Percentiles rank a stretch among this genome's conserved stretches.
Conservation (phyloP, 2,329 filamentous ascomycete species). For the Monosporascus sp. region DNA sequence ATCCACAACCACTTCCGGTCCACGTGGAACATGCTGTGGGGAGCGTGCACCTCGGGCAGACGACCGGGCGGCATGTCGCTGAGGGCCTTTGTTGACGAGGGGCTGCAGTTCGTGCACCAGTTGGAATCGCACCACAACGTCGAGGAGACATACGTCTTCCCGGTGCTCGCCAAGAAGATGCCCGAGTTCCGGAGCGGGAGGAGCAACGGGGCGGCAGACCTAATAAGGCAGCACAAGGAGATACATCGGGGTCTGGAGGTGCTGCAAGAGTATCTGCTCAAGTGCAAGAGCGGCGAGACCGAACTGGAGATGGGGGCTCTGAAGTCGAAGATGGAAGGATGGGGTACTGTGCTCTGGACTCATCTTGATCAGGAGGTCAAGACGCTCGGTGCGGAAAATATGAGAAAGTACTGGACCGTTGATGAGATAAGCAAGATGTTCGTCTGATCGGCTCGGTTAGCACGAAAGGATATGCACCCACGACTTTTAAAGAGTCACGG, state of each 20-base stretch:
- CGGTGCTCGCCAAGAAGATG: conserved; percentile 71
- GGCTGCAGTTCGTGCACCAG: conserved; percentile 64
- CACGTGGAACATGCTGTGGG: conserved; percentile 68
- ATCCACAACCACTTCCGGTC: conserved; percentile 77
- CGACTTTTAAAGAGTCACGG: no score
- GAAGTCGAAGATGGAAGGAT: conserved; percentile 68
- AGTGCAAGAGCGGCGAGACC: conserved; percentile 58
- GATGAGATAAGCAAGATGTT: conserved; percentile 69
- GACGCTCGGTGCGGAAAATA: conserved; percentile 77
- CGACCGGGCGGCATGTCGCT: conserved; percentile 62
- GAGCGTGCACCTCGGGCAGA: conserved; percentile 53
- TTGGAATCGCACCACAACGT: conserved; percentile 77
- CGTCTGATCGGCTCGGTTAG: conserved; percentile 44
- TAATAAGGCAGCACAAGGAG: conserved; percentile 69
- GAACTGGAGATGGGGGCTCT: conserved; percentile 55
- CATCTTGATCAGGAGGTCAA: conserved; percentile 83
- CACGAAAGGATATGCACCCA: not conserved
- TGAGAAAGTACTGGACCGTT: conserved; percentile 75
- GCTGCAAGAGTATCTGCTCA: conserved; percentile 60
- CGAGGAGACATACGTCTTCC: conserved; percentile 80
- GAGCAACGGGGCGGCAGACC: conserved; percentile 44
- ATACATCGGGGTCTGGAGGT: conserved; percentile 74
- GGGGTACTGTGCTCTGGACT: conserved; percentile 73
- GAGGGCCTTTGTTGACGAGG: conserved; percentile 61
- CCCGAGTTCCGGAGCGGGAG: conserved; percentile 57